Evolutionary conservation across 495 filamentous ascomycete species (phyloP).

Genomic region (Penicillium cosmopolitanum): DNA sequence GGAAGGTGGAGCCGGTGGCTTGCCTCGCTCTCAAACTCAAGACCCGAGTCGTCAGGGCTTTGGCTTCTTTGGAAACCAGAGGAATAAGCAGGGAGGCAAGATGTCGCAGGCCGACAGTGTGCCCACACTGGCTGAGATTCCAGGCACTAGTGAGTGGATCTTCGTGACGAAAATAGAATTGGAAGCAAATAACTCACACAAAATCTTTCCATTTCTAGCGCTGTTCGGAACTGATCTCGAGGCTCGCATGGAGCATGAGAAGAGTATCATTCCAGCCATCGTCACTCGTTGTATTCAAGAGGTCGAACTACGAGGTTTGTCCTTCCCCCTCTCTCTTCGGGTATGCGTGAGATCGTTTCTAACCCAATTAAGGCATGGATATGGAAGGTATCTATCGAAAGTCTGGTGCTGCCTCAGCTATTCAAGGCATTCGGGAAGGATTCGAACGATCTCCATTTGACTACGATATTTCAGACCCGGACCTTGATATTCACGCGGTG

Average conservation of each 20-base stretch:
- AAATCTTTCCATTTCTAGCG: constrained; percentile 32
- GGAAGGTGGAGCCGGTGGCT: constrained; percentile 45
- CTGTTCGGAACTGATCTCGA: constrained; percentile 93
- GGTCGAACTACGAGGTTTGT: constrained; percentile 80
- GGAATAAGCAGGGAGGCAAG: constrained; percentile 49
- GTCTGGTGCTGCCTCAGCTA: constrained; percentile 84
- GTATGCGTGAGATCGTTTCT: too few relatives aligned
- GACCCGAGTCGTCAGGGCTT: constrained; percentile 70
- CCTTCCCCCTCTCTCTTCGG: background rate
- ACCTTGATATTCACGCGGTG: constrained; percentile 94
- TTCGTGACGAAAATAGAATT: background rate
- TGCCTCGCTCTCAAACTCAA: constrained; percentile 50
- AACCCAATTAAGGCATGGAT: constrained; percentile 75
- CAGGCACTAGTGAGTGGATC: constrained; percentile 46
- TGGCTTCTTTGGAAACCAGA: constrained; percentile 70
- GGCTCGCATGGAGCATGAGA: constrained; percentile 85
- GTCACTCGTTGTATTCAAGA: constrained; percentile 96
- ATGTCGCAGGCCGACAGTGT: constrained; percentile 60
- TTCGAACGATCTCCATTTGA: constrained; percentile 76
- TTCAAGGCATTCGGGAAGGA: constrained; percentile 84
- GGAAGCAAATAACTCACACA: background rate
- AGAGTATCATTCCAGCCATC: constrained; percentile 84
- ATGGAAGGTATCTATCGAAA: constrained; percentile 98
- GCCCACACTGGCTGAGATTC: constrained; percentile 56
- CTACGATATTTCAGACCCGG: constrained; percentile 90